phyloP scores from a whole-genome alignment of 768 basidiomycete species.

The Leccinum broughii region DNA sequence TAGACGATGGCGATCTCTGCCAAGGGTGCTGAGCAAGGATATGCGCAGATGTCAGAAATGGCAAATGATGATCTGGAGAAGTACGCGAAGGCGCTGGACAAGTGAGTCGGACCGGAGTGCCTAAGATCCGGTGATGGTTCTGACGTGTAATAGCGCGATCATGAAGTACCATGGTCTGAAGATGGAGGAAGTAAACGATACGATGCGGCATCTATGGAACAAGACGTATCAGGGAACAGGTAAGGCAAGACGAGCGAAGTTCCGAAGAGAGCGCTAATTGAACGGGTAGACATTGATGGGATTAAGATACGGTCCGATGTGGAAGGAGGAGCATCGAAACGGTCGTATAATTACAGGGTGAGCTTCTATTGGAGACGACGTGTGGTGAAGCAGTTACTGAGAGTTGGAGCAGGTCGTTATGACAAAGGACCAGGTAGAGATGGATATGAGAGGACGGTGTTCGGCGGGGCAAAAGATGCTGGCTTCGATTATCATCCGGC shows the following conservation, averaged over 20 bases:
- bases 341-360: constrained; percentile 97
- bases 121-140: not conserved
- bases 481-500: constrained; percentile 95
- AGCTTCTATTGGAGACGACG: constrained; percentile 27
- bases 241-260: constrained; percentile 32
- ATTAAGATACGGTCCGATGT: constrained; percentile 94
- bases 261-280: constrained; percentile 15
- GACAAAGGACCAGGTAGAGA: constrained; percentile 98
- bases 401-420: constrained; percentile 77
- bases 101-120: constrained; percentile 48
- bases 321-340: constrained; percentile 86
- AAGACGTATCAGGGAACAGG: constrained; percentile 99
- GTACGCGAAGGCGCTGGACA: constrained; percentile 95
- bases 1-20: constrained; percentile 1
- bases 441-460: constrained; percentile 99
- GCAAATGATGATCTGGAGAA: constrained; percentile 97
- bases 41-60: constrained; percentile 88
- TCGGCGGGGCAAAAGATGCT: constrained; percentile 99
- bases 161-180: constrained; percentile 98
- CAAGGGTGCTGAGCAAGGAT: not conserved
- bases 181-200: constrained; percentile 99
- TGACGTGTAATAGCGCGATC: constrained; percentile 69
- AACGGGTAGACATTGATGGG: constrained; percentile 83
- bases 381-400: constrained; percentile 18
- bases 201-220: constrained; percentile 96